These are phyloP conservation scores for Musa troglodytarum DNA, from an alignment of 176 grass and related monocot genomes.

Conservation along the genomic window DNA sequence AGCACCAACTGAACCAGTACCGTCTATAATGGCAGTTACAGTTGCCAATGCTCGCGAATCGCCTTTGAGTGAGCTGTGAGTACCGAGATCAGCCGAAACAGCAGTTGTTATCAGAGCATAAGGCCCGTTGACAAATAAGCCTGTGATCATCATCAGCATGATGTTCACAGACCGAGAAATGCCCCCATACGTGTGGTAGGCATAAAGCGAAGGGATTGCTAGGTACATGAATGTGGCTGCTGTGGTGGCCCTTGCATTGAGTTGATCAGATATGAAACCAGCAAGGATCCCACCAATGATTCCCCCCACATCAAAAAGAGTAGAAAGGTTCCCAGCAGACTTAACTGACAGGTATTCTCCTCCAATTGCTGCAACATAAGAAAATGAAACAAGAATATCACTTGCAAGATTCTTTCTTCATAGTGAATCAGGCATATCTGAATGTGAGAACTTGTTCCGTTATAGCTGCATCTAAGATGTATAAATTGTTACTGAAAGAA, in stretches of 20 bases:
- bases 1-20: conserved; percentile 57
- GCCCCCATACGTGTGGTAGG: conserved; percentile 40
- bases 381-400: neutral
- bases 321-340: conserved; percentile 53
- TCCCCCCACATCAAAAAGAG: conserved; percentile 57
- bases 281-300: conserved; percentile 62
- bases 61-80: conserved; percentile 54
- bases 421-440: too few relatives aligned
- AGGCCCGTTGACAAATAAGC: conserved; percentile 64
- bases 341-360: conserved; percentile 42
- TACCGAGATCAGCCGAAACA: conserved; percentile 64
- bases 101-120: conserved; percentile 71
- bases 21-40: conserved; percentile 60
- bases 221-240: conserved; percentile 48
- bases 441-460: too few relatives aligned
- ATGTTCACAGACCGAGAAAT: conserved; percentile 40
- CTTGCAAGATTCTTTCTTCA: too few relatives aligned
- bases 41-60: conserved; percentile 61
- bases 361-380: conserved; percentile 33
- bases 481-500: too few relatives aligned
- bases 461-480: too few relatives aligned
- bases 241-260: conserved; percentile 56
- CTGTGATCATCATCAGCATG: conserved; percentile 48
- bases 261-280: conserved; percentile 53
- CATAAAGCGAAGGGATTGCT: conserved; percentile 55